Base-by-base conservation (phyloP, 805 yeast species). In the Peterozyma xylosa region DNA sequence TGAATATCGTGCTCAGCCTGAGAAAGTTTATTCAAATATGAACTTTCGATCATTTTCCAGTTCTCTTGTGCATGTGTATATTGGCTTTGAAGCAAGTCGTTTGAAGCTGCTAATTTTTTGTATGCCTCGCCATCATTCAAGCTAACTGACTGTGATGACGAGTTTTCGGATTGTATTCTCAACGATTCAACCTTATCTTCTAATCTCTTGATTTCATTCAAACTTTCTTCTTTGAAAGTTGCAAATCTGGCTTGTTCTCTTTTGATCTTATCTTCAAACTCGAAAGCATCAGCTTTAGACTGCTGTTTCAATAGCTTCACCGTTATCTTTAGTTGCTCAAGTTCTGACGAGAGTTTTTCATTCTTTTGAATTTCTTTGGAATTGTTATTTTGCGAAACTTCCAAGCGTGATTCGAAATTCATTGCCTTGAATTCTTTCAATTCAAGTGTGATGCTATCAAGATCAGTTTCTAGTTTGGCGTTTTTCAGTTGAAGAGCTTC, bases 1-100 rank as follows among this genome's bases (percentile, higher is more conserved):
- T 67, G 73, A 7, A 74, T 56, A 42, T 78, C 78, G 39, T 54
- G 57, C 46, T 75, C 73, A n/a, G 73, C 50, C 13, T 52, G 45
- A 4, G 73, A 58, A 15, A 81, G 67, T 45, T 73, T 74, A 9
- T 63, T 58, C 48, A 71, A 65, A 47, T 88, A 68, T 3, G 78
- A 69, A 35, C 83, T 73, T 59, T 93, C 97, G 37, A 88, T 80
- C 15, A 79, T 66, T 45, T 83, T 81, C 95, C 96, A 87, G 58
- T 83, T 86, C 49, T 82, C 87, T 45, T 82, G 82, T 0, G 91
- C 84, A 13, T 80, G 73, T 7, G 85, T 74, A 50, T 86, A 82
- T 58, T 89, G 93, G 2, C 76, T 66, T 54, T 84, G 89, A 16
- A 86, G 55, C 13, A 72, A 63, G 37, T 73, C 77, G 50, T 81